Evolutionary conservation across 768 basidiomycete species (phyloP).

Genomic region (Agaricus bisporus): DNA sequence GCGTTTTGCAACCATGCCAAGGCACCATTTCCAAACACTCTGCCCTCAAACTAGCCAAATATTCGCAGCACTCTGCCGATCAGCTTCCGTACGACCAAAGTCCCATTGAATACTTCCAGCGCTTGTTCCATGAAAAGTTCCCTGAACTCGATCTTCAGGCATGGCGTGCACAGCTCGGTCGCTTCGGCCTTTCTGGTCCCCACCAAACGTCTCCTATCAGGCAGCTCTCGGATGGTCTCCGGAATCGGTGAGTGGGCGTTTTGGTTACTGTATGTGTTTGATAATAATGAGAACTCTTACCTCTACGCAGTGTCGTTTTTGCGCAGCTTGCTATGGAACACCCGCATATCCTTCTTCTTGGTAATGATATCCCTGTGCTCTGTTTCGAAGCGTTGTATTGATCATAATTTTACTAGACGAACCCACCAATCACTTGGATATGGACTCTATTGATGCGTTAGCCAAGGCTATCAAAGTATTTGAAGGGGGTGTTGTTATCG

Average conservation of each 20-base stretch:
- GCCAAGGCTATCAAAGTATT: constrained; percentile 95
- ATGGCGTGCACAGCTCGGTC: constrained; percentile 92
- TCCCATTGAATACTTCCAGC: constrained; percentile 93
- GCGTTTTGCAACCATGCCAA: constrained; percentile 68
- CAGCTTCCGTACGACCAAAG: constrained; percentile 91
- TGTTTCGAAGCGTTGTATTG: background rate
- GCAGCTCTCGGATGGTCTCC: constrained; percentile 91
- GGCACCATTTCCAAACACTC: constrained; percentile 90
- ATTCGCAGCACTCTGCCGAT: constrained; percentile 97
- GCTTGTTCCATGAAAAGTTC: constrained; percentile 70
- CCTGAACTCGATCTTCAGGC: constrained; percentile 91
- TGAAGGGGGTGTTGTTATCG: constrained; percentile 97
- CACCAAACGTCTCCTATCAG: constrained; percentile 94
- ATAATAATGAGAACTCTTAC: constrained; percentile 2
- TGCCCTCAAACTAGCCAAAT: constrained; percentile 91
- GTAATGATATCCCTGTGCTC: constrained; percentile 29
- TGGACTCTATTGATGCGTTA: constrained; percentile 96
- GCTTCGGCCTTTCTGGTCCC: constrained; percentile 90
- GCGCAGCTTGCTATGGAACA: constrained; percentile 96
- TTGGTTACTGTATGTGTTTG: background rate
- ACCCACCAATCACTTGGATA: constrained; percentile 96
- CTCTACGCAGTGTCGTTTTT: constrained; percentile 72
- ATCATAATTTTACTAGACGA: constrained; percentile 48
- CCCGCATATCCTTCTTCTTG: constrained; percentile 88
- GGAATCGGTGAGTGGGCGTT: constrained; percentile 68